Conservation (phyloP, 2,329 filamentous ascomycete species). For the Coniochaeta sp. region DNA sequence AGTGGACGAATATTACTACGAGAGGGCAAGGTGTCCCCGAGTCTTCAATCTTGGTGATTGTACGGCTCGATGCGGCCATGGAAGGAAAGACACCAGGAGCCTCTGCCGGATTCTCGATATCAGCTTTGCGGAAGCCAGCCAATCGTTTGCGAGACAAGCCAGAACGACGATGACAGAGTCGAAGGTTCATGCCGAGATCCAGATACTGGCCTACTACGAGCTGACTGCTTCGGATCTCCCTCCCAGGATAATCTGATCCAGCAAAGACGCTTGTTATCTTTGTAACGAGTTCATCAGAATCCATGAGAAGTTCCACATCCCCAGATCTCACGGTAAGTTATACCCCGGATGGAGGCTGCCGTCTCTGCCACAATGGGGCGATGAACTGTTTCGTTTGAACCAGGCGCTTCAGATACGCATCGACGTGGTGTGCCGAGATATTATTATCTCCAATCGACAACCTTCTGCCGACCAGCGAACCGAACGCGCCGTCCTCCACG, state of each 20-base stretch:
- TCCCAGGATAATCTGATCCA: constrained; percentile 38
- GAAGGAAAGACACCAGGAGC: neutral
- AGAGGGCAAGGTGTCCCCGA: neutral
- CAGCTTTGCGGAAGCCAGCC: neutral
- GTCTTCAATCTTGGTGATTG: constrained; percentile 4
- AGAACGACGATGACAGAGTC: constrained; percentile 12
- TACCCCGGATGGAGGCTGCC: constrained; percentile 40
- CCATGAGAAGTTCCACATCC: constrained; percentile 32
- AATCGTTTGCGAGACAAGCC: neutral
- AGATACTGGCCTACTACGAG: constrained; percentile 37
- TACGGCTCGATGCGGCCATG: constrained; percentile 4
- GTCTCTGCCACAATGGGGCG: constrained; percentile 1
- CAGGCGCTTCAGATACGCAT: neutral
- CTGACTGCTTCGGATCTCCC: constrained; percentile 14
- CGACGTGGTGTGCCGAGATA: neutral
- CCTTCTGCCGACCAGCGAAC: neutral
- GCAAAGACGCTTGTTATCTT: constrained; percentile 44
- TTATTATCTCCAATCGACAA: neutral
- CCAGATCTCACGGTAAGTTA: constrained; percentile 34
- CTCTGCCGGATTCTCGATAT: neutral
- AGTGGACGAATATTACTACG: constrained; percentile 21
- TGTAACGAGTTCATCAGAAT: constrained; percentile 39
- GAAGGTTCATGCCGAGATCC: constrained; percentile 43
- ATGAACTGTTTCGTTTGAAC: neutral
- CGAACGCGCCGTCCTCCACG: neutral